Conservation (phyloP, 306 rosid genomes). For the Biancaea sappan region DNA sequence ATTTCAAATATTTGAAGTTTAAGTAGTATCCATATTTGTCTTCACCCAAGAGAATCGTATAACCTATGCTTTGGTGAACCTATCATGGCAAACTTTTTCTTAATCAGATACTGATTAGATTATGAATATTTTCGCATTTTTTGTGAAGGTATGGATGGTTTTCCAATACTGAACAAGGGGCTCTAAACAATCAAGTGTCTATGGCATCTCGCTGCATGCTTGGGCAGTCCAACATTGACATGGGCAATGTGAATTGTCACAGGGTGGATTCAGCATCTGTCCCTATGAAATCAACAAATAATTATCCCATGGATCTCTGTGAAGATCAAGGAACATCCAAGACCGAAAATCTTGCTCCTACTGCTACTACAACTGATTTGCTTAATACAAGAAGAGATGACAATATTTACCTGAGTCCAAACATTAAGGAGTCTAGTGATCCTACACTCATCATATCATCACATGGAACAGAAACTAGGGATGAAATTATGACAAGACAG, state of each 20-base stretch:
- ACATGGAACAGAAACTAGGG: conserved; percentile 49
- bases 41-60: conserved; percentile 9
- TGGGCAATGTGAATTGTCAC: conserved; percentile 44
- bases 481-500: conserved; percentile 51
- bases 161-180: conserved; percentile 50
- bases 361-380: conserved; percentile 37
- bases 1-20: conserved; percentile 17
- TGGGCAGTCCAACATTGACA: conserved; percentile 48
- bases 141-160: conserved; percentile 97
- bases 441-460: conserved; percentile 40
- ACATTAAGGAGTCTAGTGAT: conserved; percentile 44
- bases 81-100: conserved; percentile 5
- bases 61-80: conserved; percentile 7
- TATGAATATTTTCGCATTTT: conserved; percentile 29
- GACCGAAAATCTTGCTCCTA: conserved; percentile 38
- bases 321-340: conserved; percentile 46
- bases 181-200: conserved; percentile 46
- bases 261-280: conserved; percentile 39
- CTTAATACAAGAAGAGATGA: conserved; percentile 46
- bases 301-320: conserved; percentile 47
- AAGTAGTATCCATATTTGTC: conserved; percentile 1
- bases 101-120: conserved; percentile 19
- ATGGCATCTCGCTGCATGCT: conserved; percentile 47
- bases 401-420: conserved; percentile 34
- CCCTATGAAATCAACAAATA: conserved; percentile 40